Base-by-base conservation (phyloP, 192 early-diverging fungal genomes). In the Ambispora gerdemannii region DNA sequence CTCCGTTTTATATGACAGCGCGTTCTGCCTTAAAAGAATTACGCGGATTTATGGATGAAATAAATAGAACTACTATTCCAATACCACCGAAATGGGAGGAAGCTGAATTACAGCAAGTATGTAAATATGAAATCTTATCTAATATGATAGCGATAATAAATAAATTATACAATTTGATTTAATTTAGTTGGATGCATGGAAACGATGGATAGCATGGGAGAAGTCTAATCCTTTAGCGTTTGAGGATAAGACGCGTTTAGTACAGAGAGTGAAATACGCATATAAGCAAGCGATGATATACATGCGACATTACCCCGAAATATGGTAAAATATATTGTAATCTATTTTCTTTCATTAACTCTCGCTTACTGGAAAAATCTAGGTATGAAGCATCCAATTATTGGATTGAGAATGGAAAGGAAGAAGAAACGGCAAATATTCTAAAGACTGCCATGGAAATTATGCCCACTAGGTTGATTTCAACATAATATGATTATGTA, bases 1-100 rank as follows among this genome's bases (percentile, higher is more conserved):
- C 95, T 3, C 84, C 94, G 34, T 83, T 84, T 24, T 98, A 98
- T 73, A 98, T 96, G 93, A 92, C 92, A 4, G 94, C 96, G 1
- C 88, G 96, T 73, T 91, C 90, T 13, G 93, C 89, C 25, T 78
- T 88, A 34, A 87, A 90, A 50, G 94, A 96, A 35, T 82, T 94
- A 72, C 86, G 89, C 63, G 81, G 80, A 24, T 77, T 92, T 33
- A 88, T 89, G 25, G 93, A 94, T 62, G 76, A 80, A 2, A 93
- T 98, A 62, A 87, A 88, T 25, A 83, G 82, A 15, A 80, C 80
- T 24, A 81, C 84, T 38, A 68, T 95, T 24, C 88, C 96, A 0
- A 82, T 76, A 69, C 93, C 91, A 22, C 88, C 92, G 3, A 83
- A 77, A 32, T 97, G 96, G 96, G 88, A 84, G 0, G 71, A 86